Evolutionary conservation across 2,329 filamentous ascomycete species (phyloP).

Genomic region (Xylaria sp.): DNA sequence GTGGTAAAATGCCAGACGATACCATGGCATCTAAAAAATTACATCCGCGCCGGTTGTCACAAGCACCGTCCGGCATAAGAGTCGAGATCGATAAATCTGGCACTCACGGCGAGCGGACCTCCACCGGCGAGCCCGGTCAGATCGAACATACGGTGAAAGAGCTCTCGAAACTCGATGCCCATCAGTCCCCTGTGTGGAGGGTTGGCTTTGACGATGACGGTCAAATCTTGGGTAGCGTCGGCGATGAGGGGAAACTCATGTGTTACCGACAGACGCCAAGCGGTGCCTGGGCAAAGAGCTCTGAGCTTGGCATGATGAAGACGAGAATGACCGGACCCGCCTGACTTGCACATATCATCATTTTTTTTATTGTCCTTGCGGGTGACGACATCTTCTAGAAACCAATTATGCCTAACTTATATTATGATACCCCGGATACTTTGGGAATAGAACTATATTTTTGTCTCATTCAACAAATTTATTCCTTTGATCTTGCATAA

Average conservation of each 20-base stretch:
- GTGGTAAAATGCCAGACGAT: slow-evolving; percentile 42
- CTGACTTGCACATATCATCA: background rate
- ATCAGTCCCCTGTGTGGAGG: slow-evolving; percentile 78
- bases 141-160: slow-evolving; percentile 71
- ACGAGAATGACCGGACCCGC: slow-evolving; percentile 57
- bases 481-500: no score
- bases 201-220: slow-evolving; percentile 77
- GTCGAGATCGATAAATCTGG: slow-evolving; percentile 64
- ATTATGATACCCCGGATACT: background rate
- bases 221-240: slow-evolving; percentile 78
- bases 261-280: slow-evolving; percentile 70
- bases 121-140: slow-evolving; percentile 70
- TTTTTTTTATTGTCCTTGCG: background rate
- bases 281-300: slow-evolving; percentile 68
- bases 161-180: slow-evolving; percentile 72
- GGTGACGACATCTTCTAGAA: background rate
- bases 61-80: slow-evolving; percentile 60
- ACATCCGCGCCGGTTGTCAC: slow-evolving; percentile 42
- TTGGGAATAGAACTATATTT: background rate
- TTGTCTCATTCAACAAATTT: background rate
- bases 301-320: slow-evolving; percentile 68
- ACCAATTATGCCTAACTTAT: background rate
- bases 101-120: slow-evolving; percentile 60
- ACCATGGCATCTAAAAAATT: slow-evolving; percentile 5
- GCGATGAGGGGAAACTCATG: slow-evolving; percentile 76